These are phyloP conservation scores for Helotiales sp. DNA, from an alignment of 2,329 filamentous ascomycete genomes.

Conservation along the genomic window DNA sequence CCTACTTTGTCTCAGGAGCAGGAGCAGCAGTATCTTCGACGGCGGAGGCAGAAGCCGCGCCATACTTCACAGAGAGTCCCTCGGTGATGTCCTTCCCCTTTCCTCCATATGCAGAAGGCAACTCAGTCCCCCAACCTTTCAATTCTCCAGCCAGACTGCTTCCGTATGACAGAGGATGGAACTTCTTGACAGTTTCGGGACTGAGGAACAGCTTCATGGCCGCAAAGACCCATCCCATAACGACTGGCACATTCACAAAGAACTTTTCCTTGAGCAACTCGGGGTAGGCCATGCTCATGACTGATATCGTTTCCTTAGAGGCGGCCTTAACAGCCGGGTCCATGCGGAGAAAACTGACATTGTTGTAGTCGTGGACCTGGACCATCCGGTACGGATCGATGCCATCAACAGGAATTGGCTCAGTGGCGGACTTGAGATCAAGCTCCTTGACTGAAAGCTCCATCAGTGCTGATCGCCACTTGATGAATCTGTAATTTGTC, in stretches of 20 bases:
- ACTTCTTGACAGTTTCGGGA: slow-evolving; percentile 74
- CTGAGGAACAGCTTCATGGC: slow-evolving; percentile 76
- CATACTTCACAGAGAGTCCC: slow-evolving; percentile 35
- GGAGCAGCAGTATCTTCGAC: neutral
- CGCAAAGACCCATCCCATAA: slow-evolving; percentile 87
- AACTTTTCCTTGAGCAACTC: slow-evolving; percentile 90
- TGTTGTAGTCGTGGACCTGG: slow-evolving; percentile 92
- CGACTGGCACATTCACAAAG: slow-evolving; percentile 84
- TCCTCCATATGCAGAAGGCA: slow-evolving; percentile 81
- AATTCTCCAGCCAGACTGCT: slow-evolving; percentile 64
- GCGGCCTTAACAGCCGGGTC: slow-evolving; percentile 75
- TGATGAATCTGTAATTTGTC: slow-evolving; percentile 66
- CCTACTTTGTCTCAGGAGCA: neutral
- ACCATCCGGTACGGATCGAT: slow-evolving; percentile 86
- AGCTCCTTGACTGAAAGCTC: slow-evolving; percentile 79
- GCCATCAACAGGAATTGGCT: slow-evolving; percentile 60
- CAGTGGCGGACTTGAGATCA: slow-evolving; percentile 65
- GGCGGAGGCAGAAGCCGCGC: neutral
- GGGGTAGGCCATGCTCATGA: slow-evolving; percentile 81
- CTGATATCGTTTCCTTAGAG: slow-evolving; percentile 76
- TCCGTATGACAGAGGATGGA: slow-evolving; percentile 76
- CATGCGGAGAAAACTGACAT: slow-evolving; percentile 82
- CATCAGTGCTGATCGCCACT: slow-evolving; percentile 90
- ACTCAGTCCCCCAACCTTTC: slow-evolving; percentile 55
- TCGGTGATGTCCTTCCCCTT: slow-evolving; percentile 50